Conservation (phyloP, 306 rosid genomes). For the Crotalaria pallida region DNA sequence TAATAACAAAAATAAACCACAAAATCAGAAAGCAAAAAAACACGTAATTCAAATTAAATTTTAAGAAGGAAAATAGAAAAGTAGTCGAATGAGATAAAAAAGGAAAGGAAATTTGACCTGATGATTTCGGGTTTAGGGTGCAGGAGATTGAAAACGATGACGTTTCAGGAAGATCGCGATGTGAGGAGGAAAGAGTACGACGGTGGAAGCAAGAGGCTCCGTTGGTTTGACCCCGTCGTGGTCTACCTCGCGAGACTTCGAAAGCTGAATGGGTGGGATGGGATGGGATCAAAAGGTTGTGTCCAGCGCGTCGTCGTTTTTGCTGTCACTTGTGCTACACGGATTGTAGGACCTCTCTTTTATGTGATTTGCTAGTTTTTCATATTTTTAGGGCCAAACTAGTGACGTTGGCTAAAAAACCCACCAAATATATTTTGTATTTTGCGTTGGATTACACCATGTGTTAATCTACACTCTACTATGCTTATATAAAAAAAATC, state of each 20-base stretch:
- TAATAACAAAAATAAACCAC: not conserved
- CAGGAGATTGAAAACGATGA: not conserved
- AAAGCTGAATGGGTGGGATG: slow-evolving; percentile 4
- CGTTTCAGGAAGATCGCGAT: not conserved
- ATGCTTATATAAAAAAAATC: too few species aligned
- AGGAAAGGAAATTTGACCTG: not conserved
- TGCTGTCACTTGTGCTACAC: slow-evolving; percentile 13
- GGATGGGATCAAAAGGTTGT: slow-evolving; percentile 10
- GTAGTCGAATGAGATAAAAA: not conserved
- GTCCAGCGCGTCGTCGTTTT: slow-evolving; percentile 19
- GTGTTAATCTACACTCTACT: too few species aligned
- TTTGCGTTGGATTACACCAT: too few species aligned
- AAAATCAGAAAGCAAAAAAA: not conserved
- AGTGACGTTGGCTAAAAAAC: too few species aligned
- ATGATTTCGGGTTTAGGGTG: not conserved
- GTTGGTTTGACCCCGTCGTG: slow-evolving; percentile 25
- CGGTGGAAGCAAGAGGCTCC: slow-evolving; percentile 10
- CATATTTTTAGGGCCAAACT: too few species aligned
- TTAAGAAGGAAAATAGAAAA: not conserved
- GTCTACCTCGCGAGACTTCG: not conserved
- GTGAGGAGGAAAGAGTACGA: not conserved
- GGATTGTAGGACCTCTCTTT: not conserved
- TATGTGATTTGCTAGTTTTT: not conserved
- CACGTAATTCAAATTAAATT: not conserved
- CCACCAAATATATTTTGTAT: too few species aligned